Evolutionary conservation across 345 rosid genomes (phyloP), one percentile per base, ranked within the genome.

Genomic region (Orychophragmus violaceus): DNA sequence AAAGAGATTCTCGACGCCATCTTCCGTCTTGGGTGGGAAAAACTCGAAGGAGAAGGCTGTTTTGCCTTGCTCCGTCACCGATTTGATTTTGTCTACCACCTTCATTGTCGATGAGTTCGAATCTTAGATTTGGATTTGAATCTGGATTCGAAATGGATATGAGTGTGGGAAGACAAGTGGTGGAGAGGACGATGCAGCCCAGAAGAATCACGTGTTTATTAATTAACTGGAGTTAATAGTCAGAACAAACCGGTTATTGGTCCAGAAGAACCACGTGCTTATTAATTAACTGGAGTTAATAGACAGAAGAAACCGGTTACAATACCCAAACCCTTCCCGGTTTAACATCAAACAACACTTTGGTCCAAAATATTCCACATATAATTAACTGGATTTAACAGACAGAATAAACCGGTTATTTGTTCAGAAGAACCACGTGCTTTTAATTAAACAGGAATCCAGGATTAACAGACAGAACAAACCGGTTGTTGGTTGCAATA

Each of bases 21-120:
- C 99, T 6, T 91, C 96, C 0, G 99, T 95, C 80, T 91, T 95
- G 0, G 99, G 99, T 1, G 97, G 99, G 77, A 95, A 95, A 84
- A 88, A 95, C 79, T 95, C 99, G 73, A 95, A 95, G 46, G 99
- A 95, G 83, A 95, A 95, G 3, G 83, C 91, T 0, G 86, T 88
- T 71, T 80, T 75, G 23, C 81, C 82, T 37, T 71, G 49, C 0
- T 30, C 70, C 2, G 74, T 62, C 10, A 77, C 57, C 9, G 80
- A 78, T 13, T 75, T 78, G 23, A 94, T 85, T 82, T 88, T 94
- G 25, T 87, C 95, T 6, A 94, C 83, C 27, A 91, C 97, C 88
- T 91, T 94, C 99, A 94, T 94, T 3, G 0, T 68, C 42, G 21
- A 19, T 24, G 70, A 72, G 37, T 14, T 41, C 19, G 46, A 41